Conservation (phyloP, 2,329 filamentous ascomycete genomes). For the Dactylellina parvicollis region DNA sequence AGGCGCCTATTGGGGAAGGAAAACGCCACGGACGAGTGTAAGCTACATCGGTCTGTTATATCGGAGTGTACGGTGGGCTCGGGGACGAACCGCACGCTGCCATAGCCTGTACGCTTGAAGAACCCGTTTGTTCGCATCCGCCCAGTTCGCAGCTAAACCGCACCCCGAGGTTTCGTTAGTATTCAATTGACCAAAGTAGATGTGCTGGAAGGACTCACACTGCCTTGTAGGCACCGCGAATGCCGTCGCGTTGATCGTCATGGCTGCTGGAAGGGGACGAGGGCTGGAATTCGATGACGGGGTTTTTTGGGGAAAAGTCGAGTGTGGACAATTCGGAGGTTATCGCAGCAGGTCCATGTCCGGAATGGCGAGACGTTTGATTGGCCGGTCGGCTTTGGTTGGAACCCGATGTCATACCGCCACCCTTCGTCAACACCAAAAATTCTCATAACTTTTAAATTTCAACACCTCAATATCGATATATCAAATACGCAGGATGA, state of each 20-base stretch:
- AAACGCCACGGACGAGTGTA: not conserved
- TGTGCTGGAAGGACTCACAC: constrained; percentile 68
- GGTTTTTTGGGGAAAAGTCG: not conserved
- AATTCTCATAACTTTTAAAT: constrained; percentile 4
- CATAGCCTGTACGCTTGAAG: constrained; percentile 91
- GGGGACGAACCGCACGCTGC: constrained; percentile 85
- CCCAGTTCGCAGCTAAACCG: constrained; percentile 69
- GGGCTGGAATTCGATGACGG: not conserved
- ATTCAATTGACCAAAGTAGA: constrained; percentile 25
- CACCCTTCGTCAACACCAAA: constrained; percentile 37
- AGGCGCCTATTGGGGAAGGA: constrained; percentile 73
- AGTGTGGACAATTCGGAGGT: constrained; percentile 30
- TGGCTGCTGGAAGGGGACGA: constrained; percentile 60
- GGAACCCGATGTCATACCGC: constrained; percentile 15
- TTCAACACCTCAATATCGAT: not conserved
- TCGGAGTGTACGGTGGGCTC: constrained; percentile 17
- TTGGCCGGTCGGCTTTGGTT: constrained; percentile 1
- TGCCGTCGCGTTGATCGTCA: constrained; percentile 92
- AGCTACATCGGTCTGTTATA: not conserved
- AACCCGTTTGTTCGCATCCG: constrained; percentile 86
- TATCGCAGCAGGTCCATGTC: not conserved
- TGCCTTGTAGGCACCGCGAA: constrained; percentile 82
- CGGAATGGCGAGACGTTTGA: constrained; percentile 13
- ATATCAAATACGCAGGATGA: constrained; percentile 7
- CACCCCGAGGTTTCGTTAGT: constrained; percentile 5